Evolutionary conservation across 176 grass and related monocot species (phyloP), one percentile per base, ranked within the genome.

Genomic region (Musa troglodytarum): DNA sequence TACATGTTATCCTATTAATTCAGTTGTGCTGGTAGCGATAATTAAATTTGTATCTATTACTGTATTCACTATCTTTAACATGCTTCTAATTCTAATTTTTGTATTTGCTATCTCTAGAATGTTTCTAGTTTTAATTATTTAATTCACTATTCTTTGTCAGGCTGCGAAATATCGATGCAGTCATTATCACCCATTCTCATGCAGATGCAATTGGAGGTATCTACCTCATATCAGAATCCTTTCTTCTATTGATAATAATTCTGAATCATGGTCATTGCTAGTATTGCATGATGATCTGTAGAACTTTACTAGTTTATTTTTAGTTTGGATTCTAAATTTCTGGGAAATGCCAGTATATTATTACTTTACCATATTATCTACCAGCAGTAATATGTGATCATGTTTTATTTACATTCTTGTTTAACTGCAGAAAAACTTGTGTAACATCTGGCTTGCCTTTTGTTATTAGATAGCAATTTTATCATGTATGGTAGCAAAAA

Each of bases 201-300:
- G 90, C 95, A 19, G 91, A 94, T 79, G 95, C 95, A 58, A 99
- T 99, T 82, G 90, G 95, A 89, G 95, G 90, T 98, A 16, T 74
- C 70, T 77, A 77, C 55, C 76, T 50, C 53, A 24, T 85, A 53
- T 49, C 50, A 63, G 72, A 50, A 10, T 54, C 21, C 24, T 75
- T 23, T 20, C 71, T 56, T 56, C 22, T 24, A 56, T 9, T 10
- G 53, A 74, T 74, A 29, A 4, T 56, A 9, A 56, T 55, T 55
- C 28, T 74, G 52, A 28, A 56, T 53, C 53, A 50, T 19, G 5
- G 5, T 34, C 11, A n/a, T 50, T 70, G 29, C 34, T 70, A 50
- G 28, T 61, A 58, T 58, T 16, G 17, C 15, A 58, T 12, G 6
- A 58, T 17, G 15, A n/a, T 58, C 17, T 61, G n/a, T 0, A 43